Percentiles rank a stretch among this genome's conserved stretches.
Conservation (phyloP, 1,139 yeast genomes). For the Yamadazyma kanchanaburiensis region DNA sequence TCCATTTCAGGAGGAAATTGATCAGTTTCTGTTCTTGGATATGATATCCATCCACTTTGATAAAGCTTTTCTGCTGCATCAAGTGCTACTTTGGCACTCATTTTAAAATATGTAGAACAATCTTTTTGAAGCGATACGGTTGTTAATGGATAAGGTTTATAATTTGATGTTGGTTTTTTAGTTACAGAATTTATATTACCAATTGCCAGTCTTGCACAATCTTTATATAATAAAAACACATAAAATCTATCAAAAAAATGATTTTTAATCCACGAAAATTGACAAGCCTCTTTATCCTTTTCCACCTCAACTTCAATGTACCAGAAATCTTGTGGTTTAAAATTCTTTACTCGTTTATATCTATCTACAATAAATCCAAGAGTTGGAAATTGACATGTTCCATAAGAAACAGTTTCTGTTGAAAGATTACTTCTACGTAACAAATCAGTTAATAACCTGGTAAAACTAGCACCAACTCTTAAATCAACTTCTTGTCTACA, state of each 20-base stretch:
- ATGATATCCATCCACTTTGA: conserved; percentile 81
- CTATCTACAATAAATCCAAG: conserved; percentile 96
- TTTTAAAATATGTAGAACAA: conserved; percentile 69
- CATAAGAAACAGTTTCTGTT: conserved; percentile 57
- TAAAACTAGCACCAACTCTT: conserved; percentile 86
- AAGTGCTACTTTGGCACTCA: conserved; percentile 79
- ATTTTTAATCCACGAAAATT: conserved; percentile 65
- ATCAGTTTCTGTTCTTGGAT: conserved; percentile 98
- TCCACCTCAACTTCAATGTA: conserved; percentile 51
- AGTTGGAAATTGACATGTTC: conserved; percentile 97
- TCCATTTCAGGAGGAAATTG: conserved; percentile 76
- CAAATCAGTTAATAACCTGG: conserved; percentile 65
- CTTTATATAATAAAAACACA: conserved; percentile 62
- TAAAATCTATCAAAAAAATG: conserved; percentile 63
- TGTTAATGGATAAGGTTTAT: conserved; percentile 85
- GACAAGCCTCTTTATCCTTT: conserved; percentile 25
- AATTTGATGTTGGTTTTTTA: conserved; percentile 67
- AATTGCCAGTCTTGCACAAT: conserved; percentile 45
- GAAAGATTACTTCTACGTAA: conserved; percentile 27
- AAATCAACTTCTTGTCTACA: conserved; percentile 87
- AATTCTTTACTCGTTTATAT: conserved; percentile 68
- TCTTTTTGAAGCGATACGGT: conserved; percentile 93
- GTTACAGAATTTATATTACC: conserved; percentile 54
- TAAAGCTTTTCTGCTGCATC: conserved; percentile 86
- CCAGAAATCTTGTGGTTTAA: conserved; percentile 83